These are phyloP conservation scores for Tympanopsis confertula DNA, from an alignment of 2,329 filamentous ascomycete genomes.

Conservation along the genomic window DNA sequence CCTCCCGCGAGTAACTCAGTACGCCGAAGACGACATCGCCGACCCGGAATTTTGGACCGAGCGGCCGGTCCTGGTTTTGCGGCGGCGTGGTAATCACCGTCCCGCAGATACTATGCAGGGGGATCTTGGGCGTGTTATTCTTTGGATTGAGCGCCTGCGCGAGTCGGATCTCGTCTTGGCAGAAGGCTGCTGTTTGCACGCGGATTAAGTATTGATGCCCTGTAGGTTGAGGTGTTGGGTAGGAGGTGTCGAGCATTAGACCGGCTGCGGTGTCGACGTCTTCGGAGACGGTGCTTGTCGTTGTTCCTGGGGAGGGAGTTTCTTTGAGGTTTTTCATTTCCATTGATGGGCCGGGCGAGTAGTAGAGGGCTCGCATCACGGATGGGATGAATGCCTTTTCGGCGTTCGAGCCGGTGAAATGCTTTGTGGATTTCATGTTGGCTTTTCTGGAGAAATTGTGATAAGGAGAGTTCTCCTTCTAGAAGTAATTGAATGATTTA, in stretches of 20 bases:
- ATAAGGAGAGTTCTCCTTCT: too few species aligned
- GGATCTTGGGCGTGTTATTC: conserved; percentile 17
- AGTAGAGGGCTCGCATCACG: conserved; percentile 24
- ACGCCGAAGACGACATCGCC: conserved; percentile 25
- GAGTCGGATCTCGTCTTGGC: conserved; percentile 20
- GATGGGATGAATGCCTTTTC: conserved; percentile 20
- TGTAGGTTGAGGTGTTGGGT: conserved; percentile 20
- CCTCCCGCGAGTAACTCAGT: conserved; percentile 20
- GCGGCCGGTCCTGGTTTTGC: conserved; percentile 13
- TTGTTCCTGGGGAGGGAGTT: conserved; percentile 11
- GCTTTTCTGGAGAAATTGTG: too few species aligned
- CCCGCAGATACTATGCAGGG: conserved; percentile 25
- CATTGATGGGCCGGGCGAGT: conserved; percentile 10
- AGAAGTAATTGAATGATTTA: too few species aligned
- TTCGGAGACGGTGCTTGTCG: background rate
- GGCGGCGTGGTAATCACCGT: conserved; percentile 20
- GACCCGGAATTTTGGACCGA: conserved; percentile 22
- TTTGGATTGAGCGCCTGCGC: conserved; percentile 10
- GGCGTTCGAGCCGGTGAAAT: conserved; percentile 11
- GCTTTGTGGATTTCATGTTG: conserved; percentile 1
- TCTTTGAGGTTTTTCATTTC: conserved; percentile 8
- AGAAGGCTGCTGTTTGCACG: conserved; percentile 22
- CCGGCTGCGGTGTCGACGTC: background rate
- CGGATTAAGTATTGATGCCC: conserved; percentile 25
- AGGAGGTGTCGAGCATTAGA: conserved; percentile 18